Conservation (phyloP, 1,284 basidiomycete species). For the Tilletia horrida region DNA sequence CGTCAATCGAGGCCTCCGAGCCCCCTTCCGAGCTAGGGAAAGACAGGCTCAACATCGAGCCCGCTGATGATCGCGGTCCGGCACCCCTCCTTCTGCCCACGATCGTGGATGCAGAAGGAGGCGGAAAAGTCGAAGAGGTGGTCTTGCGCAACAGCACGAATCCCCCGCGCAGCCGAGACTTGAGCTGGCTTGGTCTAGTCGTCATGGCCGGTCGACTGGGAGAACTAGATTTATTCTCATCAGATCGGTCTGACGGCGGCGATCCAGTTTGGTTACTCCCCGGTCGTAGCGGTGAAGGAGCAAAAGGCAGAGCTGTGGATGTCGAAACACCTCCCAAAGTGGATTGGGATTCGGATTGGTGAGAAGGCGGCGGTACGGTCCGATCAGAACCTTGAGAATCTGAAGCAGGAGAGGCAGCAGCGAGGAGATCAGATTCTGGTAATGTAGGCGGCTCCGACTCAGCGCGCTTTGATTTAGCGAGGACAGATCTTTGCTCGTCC, state of each 20-base stretch:
- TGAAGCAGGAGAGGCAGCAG: not conserved
- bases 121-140: slow-evolving; percentile 7
- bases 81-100: not conserved
- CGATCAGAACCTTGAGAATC: not conserved
- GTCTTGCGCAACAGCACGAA: slow-evolving; percentile 7
- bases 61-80: not conserved
- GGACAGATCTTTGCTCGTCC: too few relatives aligned
- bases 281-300: not conserved
- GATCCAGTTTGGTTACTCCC: too few relatives aligned
- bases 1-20: not conserved
- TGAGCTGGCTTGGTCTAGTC: not conserved
- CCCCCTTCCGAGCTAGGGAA: not conserved
- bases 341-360: not conserved
- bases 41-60: not conserved
- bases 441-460: too few relatives aligned
- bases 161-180: not conserved
- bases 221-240: not conserved
- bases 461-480: too few relatives aligned
- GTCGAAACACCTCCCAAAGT: not conserved
- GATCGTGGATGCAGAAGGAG: not conserved
- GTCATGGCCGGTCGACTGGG: not conserved
- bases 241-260: too few relatives aligned
- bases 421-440: too few relatives aligned
- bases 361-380: not conserved
- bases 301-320: slow-evolving; percentile 5